Evolutionary conservation across 2,329 filamentous ascomycete genomes (phyloP).

Genomic region (Colletotrichum sp.): DNA sequence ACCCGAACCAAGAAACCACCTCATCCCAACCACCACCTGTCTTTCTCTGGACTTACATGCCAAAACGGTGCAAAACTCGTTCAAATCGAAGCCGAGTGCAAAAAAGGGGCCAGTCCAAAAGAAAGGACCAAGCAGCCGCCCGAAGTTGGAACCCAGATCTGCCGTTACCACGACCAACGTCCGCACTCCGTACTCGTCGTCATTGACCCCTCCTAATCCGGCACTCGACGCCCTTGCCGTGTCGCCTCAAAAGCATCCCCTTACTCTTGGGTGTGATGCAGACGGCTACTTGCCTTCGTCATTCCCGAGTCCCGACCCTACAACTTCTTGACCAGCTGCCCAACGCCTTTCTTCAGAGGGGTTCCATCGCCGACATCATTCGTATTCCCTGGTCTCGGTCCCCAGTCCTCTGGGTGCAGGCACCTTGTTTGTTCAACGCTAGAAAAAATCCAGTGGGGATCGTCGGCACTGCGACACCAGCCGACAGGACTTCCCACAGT

Average conservation of each 20-base stretch:
- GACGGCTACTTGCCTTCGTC: conserved; percentile 16
- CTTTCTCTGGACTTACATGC: neutral
- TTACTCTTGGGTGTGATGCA: neutral
- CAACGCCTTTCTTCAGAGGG: neutral
- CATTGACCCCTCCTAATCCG: neutral
- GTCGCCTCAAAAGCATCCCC: neutral
- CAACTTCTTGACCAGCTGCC: neutral
- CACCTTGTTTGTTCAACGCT: conserved; percentile 21
- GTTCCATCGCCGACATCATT: conserved; percentile 22
- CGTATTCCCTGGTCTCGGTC: conserved; percentile 20
- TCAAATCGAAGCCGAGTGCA: neutral
- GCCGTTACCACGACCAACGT: neutral
- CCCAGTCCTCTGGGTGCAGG: conserved; percentile 7
- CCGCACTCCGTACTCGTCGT: neutral
- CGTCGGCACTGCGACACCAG: conserved; percentile 19
- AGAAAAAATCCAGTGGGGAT: conserved; percentile 18
- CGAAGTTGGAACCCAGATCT: neutral
- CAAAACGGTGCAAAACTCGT: neutral
- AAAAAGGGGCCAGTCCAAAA: neutral
- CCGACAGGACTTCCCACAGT: conserved; percentile 11
- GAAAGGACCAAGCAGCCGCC: neutral
- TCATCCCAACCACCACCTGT: conserved; percentile 1
- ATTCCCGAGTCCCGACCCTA: neutral
- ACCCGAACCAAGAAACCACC: conserved; percentile 7
- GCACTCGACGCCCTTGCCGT: neutral